Evolutionary conservation across 208 protist genomes (phyloP), one percentile per base, ranked within the genome.

Genomic region (Leishmania turanica): DNA sequence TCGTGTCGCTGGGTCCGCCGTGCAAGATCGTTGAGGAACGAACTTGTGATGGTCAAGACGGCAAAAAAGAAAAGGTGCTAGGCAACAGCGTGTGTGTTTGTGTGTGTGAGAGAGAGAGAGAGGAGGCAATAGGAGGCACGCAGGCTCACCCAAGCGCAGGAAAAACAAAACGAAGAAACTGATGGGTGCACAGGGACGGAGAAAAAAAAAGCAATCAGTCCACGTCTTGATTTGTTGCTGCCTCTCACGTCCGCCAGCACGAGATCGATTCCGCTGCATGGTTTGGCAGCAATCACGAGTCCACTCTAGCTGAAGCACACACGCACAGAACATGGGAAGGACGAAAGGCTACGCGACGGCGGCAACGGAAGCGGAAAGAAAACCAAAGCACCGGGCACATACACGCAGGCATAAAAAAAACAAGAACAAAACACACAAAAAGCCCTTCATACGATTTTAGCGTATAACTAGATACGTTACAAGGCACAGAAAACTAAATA

Each of bases 401-500:
- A 27, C 37, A 47, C 37, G 9, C 37, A 42, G 65, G 15, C 27
- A 15, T 34, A 34, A 40, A 40, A 40, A 40, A 42, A 68, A 34
- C 13, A 21, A 37, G 8, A 49, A 42, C 7, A n/a, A 6, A 6
- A 53, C 5, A 49, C 6, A 51, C 49, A 34, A 21, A 13, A 51
- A 15, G 42, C 24, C 9, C 9, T 53, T 72, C 40, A 47, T 34
- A 72, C n/a, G 42, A 53, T 21, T 27, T 72, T 13, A 72, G 42
- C 68, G 37, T 49, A 72, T 34, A n/a, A 31, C 9, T 21, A 72
- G 9, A 72, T 5, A 53, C 42, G 3, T n/a, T 21, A 7, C 31
- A 72, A 65, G 66, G 66, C 3, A 69, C 37, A 60, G 31, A 81
- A 64, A 72, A 77, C 82, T 62, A 31, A 31, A 84, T 62, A 31